Evolutionary conservation across 495 filamentous ascomycete genomes (phyloP).

Genomic region (Aspergillus baeticus): DNA sequence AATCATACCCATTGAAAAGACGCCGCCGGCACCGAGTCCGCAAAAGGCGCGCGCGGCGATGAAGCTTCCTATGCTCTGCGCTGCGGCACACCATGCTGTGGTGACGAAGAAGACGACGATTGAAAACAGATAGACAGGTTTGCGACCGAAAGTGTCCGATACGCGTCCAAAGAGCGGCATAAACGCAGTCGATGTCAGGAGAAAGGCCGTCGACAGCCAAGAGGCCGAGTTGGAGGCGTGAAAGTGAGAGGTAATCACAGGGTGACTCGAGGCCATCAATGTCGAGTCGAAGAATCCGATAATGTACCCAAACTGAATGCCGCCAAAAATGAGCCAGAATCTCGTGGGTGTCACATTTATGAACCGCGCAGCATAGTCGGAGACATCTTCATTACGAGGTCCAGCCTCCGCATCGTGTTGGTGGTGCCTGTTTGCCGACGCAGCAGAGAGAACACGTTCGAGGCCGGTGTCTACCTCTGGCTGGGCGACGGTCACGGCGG

Average conservation of each 20-base stretch:
- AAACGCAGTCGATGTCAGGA: constrained; percentile 73
- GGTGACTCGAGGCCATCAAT: constrained; percentile 79
- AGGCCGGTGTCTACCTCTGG: constrained; percentile 32
- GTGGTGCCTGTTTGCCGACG: constrained; percentile 12
- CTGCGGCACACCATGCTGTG: constrained; percentile 72
- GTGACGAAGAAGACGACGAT: constrained; percentile 62
- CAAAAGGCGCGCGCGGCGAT: constrained; percentile 72
- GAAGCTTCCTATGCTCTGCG: constrained; percentile 68
- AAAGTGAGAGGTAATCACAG: constrained; percentile 79
- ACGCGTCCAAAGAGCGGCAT: constrained; percentile 71
- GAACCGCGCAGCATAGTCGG: constrained; percentile 36
- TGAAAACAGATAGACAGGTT: constrained; percentile 62
- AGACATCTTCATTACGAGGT: constrained; percentile 15
- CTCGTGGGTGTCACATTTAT: constrained; percentile 43
- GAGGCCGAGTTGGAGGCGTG: constrained; percentile 71
- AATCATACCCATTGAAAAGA: constrained; percentile 70
- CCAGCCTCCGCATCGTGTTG: constrained; percentile 12
- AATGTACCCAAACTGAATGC: constrained; percentile 46
- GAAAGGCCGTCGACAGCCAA: constrained; percentile 77
- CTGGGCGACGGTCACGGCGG: constrained; percentile 31
- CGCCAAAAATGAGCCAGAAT: constrained; percentile 56
- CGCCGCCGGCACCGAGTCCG: constrained; percentile 71
- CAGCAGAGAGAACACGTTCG: constrained; percentile 23
- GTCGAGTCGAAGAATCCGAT: constrained; percentile 71
- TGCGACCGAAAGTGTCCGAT: constrained; percentile 73